Conservation (phyloP, 2,329 filamentous ascomycete genomes). For the Tolypocladium nubicola region DNA sequence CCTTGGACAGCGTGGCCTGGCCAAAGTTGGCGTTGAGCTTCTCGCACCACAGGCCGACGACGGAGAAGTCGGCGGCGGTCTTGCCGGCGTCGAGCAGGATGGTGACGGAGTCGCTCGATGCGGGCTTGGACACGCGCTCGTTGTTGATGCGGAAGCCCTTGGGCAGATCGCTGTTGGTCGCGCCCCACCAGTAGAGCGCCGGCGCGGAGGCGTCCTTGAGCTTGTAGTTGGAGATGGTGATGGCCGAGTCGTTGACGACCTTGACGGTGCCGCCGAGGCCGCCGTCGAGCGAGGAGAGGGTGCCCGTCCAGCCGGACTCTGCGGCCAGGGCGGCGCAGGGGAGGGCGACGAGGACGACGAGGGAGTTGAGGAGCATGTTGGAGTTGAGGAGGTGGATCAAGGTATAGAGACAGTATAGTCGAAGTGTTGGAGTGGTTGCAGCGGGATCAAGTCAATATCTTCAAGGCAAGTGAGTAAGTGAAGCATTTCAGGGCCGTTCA, state of each 20-base stretch:
- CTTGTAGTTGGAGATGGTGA: constrained; percentile 11
- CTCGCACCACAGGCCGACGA: constrained; percentile 14
- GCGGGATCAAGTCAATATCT: not conserved
- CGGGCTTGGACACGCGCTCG: constrained; percentile 8
- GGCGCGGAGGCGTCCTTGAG: constrained; percentile 14
- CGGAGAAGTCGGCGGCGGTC: constrained; percentile 11
- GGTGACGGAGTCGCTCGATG: constrained; percentile 6
- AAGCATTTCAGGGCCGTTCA: not conserved
- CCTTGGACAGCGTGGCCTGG: constrained; percentile 7
- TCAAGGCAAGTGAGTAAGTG: not conserved
- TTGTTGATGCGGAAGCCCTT: constrained; percentile 16
- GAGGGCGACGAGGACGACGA: not conserved
- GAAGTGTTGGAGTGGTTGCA: not conserved
- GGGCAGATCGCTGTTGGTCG: constrained; percentile 7
- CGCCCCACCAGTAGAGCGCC: constrained; percentile 17
- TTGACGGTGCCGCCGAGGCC: constrained; percentile 13
- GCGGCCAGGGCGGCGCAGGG: constrained; percentile 5
- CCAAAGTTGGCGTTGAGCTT: constrained; percentile 13
- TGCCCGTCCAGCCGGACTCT: constrained; percentile 9
- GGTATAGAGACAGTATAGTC: not conserved
- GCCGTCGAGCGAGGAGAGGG: constrained; percentile 10
- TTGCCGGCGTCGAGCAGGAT: constrained; percentile 14
- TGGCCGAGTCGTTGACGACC: constrained; percentile 10
- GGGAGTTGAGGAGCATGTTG: not conserved
- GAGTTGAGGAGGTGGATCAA: not conserved